Evolutionary conservation across 2,329 filamentous ascomycete genomes (phyloP).

Genomic region (Ophiostoma quercus): DNA sequence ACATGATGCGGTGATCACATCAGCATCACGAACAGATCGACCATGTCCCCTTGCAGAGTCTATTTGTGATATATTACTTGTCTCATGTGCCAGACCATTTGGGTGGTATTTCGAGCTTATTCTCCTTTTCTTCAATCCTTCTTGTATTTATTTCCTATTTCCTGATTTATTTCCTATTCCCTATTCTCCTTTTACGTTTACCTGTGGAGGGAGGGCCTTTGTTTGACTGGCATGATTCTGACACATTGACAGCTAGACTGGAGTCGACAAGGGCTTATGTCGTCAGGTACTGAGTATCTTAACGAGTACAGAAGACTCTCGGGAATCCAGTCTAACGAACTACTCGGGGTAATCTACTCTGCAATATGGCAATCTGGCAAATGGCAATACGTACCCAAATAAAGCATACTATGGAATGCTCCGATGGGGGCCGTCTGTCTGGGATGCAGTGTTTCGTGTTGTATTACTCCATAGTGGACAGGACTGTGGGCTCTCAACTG

Average conservation of each 20-base stretch:
- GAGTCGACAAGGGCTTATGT: not conserved
- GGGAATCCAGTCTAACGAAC: not conserved
- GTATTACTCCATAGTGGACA: conserved; percentile 2
- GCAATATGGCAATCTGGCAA: not conserved
- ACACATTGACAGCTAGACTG: not conserved
- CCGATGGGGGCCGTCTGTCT: not conserved
- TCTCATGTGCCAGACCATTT: not conserved
- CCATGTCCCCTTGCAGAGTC: not conserved
- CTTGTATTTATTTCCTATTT: not conserved
- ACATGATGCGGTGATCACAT: not conserved
- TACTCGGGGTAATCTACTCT: not conserved
- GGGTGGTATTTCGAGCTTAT: not conserved
- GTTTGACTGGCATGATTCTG: not conserved
- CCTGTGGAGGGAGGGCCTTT: not conserved
- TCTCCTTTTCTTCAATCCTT: not conserved
- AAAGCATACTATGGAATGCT: not conserved
- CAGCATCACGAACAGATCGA: conserved; percentile 2
- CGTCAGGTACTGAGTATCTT: no score
- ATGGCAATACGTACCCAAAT: not conserved
- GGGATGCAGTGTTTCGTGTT: not conserved
- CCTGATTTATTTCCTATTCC: not conserved
- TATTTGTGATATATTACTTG: conserved; percentile 8
- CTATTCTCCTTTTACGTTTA: not conserved
- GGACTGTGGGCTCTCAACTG: not conserved
- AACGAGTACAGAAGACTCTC: no score